Evolutionary conservation across 2,329 filamentous ascomycete genomes (phyloP).

Genomic region (Apiospora aurea): DNA sequence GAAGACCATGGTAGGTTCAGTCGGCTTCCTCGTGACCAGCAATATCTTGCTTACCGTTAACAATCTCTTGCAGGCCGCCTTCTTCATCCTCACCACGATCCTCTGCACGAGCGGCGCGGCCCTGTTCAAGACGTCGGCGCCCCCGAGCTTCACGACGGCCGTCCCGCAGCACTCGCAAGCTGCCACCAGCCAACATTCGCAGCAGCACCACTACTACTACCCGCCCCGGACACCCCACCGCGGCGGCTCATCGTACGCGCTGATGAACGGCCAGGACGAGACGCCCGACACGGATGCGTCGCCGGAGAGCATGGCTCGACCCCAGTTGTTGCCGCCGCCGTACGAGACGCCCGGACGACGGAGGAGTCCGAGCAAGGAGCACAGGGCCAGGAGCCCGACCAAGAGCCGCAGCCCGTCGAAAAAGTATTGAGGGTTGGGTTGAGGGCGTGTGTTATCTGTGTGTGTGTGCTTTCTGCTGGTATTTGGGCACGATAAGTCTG

Average conservation of each 20-base stretch:
- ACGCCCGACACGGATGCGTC: constrained; percentile 59
- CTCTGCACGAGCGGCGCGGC: constrained; percentile 41
- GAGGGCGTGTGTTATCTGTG: background rate
- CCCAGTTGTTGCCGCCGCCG: constrained; percentile 46
- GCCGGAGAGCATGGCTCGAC: constrained; percentile 46
- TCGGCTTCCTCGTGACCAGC: too few species aligned
- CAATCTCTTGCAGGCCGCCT: constrained; percentile 32
- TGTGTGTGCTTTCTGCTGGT: background rate
- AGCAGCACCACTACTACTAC: constrained; percentile 38
- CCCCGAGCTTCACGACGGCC: constrained; percentile 32
- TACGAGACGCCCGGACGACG: constrained; percentile 52
- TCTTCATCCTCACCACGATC: constrained; percentile 38
- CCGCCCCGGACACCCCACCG: constrained; percentile 40
- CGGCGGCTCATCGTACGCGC: constrained; percentile 28
- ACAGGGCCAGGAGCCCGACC: constrained; percentile 45
- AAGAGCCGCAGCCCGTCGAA: constrained; percentile 57
- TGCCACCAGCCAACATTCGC: constrained; percentile 1
- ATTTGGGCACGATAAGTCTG: background rate
- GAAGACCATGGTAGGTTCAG: constrained; percentile 67
- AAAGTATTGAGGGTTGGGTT: constrained; percentile 37
- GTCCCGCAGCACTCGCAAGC: constrained; percentile 30
- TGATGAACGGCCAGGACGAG: constrained; percentile 36
- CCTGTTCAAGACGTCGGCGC: constrained; percentile 37
- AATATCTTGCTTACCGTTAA: background rate
- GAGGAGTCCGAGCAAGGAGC: constrained; percentile 57